These are phyloP conservation scores for Polyporus tsugae DNA, from an alignment of 1,284 basidiomycete species.

Conservation along the genomic window DNA sequence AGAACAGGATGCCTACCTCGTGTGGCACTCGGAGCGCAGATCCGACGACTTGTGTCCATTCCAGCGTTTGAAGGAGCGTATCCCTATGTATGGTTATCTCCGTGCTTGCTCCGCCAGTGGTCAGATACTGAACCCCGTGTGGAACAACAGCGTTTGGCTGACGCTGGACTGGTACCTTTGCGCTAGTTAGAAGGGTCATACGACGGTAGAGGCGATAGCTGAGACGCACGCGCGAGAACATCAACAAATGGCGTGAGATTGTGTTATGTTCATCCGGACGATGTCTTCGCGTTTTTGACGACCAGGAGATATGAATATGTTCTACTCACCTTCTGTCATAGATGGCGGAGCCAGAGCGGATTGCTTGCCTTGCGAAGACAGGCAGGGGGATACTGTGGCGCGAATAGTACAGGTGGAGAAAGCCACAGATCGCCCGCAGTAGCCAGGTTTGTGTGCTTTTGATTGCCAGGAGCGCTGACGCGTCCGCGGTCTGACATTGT, in stretches of 20 bases:
- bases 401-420: neutral
- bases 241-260: neutral
- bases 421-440: conserved; percentile 5
- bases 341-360: neutral
- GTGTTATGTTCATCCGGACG: neutral
- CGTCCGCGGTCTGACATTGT: neutral
- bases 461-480: neutral
- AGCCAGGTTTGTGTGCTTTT: neutral
- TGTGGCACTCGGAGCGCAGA: neutral
- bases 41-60: neutral
- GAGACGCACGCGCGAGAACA: neutral
- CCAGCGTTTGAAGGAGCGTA: conserved; percentile 1
- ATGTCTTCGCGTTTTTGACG: neutral
- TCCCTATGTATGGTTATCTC: neutral
- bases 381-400: neutral
- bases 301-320: neutral
- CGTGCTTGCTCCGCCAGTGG: neutral
- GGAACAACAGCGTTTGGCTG: neutral
- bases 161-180: neutral
- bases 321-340: neutral
- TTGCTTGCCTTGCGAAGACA: neutral
- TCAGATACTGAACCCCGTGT: neutral
- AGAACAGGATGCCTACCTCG: neutral
- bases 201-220: neutral
- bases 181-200: neutral